Percentiles rank a stretch among this genome's conserved stretches.
phyloP scores from a whole-genome alignment of 2,329 filamentous ascomycete species.

The Hypomyces perniciosus region DNA sequence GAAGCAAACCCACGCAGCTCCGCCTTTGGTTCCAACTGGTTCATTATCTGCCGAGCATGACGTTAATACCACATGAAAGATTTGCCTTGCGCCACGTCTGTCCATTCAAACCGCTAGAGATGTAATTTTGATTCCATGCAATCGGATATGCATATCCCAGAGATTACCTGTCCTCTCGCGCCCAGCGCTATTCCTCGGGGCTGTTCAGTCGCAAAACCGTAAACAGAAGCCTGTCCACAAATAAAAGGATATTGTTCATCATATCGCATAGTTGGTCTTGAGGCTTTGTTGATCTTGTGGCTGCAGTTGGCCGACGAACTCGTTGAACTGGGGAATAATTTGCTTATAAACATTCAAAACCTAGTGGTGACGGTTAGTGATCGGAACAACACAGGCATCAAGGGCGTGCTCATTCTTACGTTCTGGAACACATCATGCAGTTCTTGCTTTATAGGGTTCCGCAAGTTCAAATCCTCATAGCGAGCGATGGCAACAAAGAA shows the following conservation, averaged over 20 bases:
- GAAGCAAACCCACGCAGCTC: neutral
- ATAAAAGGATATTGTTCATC: constrained; percentile 8
- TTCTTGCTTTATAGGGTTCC: constrained; percentile 56
- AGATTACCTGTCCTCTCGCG: neutral
- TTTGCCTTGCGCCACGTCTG: neutral
- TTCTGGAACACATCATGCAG: constrained; percentile 69
- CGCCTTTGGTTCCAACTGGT: neutral
- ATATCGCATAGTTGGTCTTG: constrained; percentile 42
- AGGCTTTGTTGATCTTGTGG: constrained; percentile 45
- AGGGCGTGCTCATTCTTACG: constrained; percentile 41
- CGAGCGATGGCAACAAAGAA: constrained; percentile 81
- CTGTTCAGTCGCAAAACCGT: neutral
- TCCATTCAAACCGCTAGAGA: constrained; percentile 6
- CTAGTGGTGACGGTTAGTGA: constrained; percentile 26
- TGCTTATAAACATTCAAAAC: constrained; percentile 50
- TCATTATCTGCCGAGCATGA: neutral
- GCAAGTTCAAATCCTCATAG: constrained; percentile 60
- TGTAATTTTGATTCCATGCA: neutral
- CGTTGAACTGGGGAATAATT: constrained; percentile 53
- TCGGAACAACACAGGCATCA: neutral
- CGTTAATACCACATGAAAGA: neutral
- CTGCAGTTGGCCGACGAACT: constrained; percentile 47
- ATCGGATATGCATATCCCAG: neutral
- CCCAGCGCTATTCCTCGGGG: constrained; percentile 6
- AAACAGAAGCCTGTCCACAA: neutral